Percentiles rank a stretch among this genome's conserved stretches.
These are phyloP conservation scores for Eucalyptus regnans DNA, from an alignment of 345 rosid species.

Conservation along the genomic window DNA sequence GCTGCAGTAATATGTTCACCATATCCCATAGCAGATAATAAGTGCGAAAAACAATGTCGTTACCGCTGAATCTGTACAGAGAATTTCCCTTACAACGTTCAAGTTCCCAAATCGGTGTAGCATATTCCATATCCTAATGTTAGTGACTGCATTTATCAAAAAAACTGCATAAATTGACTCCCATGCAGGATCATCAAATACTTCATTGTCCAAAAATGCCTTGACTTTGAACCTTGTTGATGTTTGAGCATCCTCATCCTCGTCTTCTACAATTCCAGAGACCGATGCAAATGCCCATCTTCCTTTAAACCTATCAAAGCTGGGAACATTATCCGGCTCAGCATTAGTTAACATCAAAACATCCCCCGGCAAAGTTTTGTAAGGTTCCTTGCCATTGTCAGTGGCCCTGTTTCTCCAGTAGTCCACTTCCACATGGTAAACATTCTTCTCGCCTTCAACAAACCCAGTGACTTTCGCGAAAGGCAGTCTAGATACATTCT, in stretches of 20 bases:
- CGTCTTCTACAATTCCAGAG: background rate
- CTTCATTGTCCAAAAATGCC: background rate
- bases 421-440: background rate
- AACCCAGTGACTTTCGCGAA: background rate
- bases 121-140: background rate
- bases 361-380: constrained; percentile 1
- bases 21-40: background rate
- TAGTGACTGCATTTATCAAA: background rate
- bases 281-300: background rate
- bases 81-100: background rate
- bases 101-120: background rate
- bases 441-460: background rate
- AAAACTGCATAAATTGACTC: background rate
- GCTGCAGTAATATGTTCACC: background rate
- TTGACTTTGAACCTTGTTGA: background rate
- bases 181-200: background rate
- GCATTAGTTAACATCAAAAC: background rate
- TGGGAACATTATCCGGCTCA: background rate
- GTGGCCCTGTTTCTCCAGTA: constrained; percentile 1
- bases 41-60: background rate
- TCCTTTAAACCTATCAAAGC: background rate
- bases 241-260: background rate
- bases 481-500: background rate
- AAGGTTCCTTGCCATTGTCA: background rate
- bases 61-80: background rate